phyloP scores from a whole-genome alignment of 768 basidiomycete genomes.

The Podaxis rugospora region DNA sequence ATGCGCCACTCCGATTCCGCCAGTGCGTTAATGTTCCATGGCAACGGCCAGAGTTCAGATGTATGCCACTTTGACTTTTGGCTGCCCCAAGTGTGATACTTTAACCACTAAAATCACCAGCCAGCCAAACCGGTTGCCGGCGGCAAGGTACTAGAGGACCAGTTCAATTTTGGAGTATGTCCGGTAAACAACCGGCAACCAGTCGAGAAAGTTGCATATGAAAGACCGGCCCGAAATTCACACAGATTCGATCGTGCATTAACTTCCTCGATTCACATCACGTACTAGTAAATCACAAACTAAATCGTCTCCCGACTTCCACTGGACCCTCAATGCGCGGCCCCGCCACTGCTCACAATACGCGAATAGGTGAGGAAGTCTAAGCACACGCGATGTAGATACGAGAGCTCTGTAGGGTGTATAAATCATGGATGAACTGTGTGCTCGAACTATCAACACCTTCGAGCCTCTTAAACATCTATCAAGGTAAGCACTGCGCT shows the following conservation, averaged over 20 bases:
- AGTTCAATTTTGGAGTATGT: neutral
- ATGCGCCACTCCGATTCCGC: no score
- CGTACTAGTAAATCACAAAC: constrained; percentile 10
- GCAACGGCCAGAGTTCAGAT: no score
- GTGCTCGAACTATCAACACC: neutral
- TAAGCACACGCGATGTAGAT: neutral
- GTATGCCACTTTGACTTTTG: neutral
- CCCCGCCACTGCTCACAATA: neutral
- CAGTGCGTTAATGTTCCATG: no score
- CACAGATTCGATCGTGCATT: neutral
- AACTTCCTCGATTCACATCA: neutral
- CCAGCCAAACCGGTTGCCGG: neutral
- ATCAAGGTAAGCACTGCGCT: neutral
- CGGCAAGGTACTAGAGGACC: neutral
- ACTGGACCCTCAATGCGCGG: neutral
- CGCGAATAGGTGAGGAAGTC: neutral
- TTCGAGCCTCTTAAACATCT: neutral
- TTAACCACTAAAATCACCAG: neutral
- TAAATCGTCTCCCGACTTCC: neutral
- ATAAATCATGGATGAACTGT: neutral
- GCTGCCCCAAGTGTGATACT: neutral
- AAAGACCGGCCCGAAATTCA: neutral
- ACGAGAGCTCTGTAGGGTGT: neutral
- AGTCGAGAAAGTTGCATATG: neutral
- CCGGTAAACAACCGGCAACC: neutral